phyloP scores from a whole-genome alignment of 805 yeast genomes.

The Debaryomyces prosopidis region DNA sequence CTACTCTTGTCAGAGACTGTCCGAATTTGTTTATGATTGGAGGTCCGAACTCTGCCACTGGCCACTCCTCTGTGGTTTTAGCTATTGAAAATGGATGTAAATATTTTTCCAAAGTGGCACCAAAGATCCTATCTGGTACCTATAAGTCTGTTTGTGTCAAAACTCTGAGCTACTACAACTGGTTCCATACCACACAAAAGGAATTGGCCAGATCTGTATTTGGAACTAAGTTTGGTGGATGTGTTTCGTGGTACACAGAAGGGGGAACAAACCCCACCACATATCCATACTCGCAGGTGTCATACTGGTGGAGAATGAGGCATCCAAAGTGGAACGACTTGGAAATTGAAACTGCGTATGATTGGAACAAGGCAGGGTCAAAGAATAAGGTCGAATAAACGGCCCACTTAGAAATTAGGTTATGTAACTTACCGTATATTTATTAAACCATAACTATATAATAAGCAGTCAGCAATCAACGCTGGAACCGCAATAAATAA shows the following conservation, averaged over 20 bases:
- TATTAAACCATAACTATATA: neutral
- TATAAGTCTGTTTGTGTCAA: conserved; percentile 31
- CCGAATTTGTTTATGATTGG: conserved; percentile 38
- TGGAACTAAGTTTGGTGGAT: conserved; percentile 42
- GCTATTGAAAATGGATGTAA: conserved; percentile 36
- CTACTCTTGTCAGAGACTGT: conserved; percentile 28
- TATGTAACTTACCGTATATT: neutral
- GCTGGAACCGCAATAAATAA: neutral
- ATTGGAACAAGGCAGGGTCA: conserved; percentile 18
- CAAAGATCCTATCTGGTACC: conserved; percentile 26
- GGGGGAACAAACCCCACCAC: conserved; percentile 31
- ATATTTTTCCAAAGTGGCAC: conserved; percentile 22
- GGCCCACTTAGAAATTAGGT: neutral
- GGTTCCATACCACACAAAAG: conserved; percentile 30
- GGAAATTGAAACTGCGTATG: conserved; percentile 5
- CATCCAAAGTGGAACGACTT: conserved; percentile 28
- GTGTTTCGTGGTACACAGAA: conserved; percentile 39
- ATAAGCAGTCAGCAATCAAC: too few species aligned
- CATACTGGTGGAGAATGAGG: conserved; percentile 27
- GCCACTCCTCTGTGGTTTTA: conserved; percentile 41
- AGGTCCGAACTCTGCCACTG: conserved; percentile 45
- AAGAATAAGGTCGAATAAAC: neutral
- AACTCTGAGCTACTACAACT: conserved; percentile 29
- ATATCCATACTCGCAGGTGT: conserved; percentile 38
- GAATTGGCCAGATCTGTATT: conserved; percentile 30